Conservation (phyloP, 441 rosid species). For the Eruca vesicaria region DNA sequence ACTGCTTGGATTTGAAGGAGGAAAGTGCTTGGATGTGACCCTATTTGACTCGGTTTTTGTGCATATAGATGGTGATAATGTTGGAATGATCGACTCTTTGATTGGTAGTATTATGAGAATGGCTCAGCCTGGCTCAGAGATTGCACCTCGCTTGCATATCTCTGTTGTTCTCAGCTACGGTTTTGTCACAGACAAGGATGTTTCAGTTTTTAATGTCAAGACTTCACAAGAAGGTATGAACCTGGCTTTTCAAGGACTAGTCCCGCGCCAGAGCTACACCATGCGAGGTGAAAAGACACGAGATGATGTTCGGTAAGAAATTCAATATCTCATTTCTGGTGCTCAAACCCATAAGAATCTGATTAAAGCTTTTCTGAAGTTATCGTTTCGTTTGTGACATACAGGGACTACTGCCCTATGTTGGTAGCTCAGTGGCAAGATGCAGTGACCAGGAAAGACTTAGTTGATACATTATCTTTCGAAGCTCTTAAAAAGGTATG, state of each 20-base stretch:
- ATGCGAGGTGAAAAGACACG: constrained; percentile 73
- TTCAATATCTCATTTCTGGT: background rate
- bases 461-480: constrained; percentile 57
- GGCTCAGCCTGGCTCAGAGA: constrained; percentile 61
- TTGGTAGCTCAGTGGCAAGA: constrained; percentile 85
- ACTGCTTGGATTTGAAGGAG: constrained; percentile 72
- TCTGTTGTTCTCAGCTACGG: constrained; percentile 82
- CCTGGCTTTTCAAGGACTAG: constrained; percentile 43
- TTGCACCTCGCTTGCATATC: constrained; percentile 63
- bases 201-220: constrained; percentile 39
- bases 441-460: constrained; percentile 80
- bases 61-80: constrained; percentile 46
- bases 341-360: background rate
- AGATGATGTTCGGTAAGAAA: constrained; percentile 63
- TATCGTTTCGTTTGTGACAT: constrained; percentile 7
- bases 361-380: background rate
- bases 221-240: constrained; percentile 32
- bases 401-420: constrained; percentile 85
- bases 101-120: constrained; percentile 45
- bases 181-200: constrained; percentile 40
- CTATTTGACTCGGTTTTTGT: constrained; percentile 66
- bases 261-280: constrained; percentile 80
- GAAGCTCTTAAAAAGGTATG: constrained; percentile 74
- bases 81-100: constrained; percentile 51
- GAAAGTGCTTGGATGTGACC: constrained; percentile 47